A percentile compares a stretch with the other conserved stretches of the same genome.
These are phyloP conservation scores for Kuraishia borneana DNA, from an alignment of 805 yeast species.

Conservation along the genomic window DNA sequence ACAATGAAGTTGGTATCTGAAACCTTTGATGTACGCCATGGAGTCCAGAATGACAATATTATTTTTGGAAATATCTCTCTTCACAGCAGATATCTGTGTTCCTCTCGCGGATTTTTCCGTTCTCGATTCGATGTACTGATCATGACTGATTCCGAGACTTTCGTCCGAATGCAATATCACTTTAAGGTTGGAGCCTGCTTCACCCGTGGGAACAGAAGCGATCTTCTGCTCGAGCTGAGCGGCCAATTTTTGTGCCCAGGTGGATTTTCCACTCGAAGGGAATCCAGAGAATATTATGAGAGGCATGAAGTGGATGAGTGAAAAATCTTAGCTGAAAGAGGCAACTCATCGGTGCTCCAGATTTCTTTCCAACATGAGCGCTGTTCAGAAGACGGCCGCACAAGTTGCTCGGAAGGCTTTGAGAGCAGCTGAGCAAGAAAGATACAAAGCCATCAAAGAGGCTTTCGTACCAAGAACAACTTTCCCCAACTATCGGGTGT, in stretches of 20 bases:
- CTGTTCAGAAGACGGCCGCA: conserved; percentile 10
- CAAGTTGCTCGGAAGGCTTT: too few relatives aligned
- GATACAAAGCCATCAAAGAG: not conserved
- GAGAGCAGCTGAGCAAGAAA: not conserved
- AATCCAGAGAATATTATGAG: conserved; percentile 72
- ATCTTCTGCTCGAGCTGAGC: conserved; percentile 35
- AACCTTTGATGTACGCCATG: conserved; percentile 85
- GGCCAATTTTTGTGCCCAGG: conserved; percentile 51
- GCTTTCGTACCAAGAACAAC: conserved; percentile 52
- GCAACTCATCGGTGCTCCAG: not conserved
- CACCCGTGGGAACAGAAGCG: conserved; percentile 23
- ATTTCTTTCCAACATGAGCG: not conserved
- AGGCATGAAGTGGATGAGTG: conserved; percentile 47
- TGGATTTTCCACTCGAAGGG: conserved; percentile 79
- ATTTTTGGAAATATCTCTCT: conserved; percentile 58
- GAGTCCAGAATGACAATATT: conserved; percentile 80
- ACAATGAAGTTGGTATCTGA: conserved; percentile 86
- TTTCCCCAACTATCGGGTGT: conserved; percentile 68
- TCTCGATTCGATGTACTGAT: conserved; percentile 57
- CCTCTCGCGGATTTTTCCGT: conserved; percentile 79
- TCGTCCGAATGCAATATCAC: conserved; percentile 73
- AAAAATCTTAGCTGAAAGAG: conserved; percentile 7
- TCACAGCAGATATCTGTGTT: conserved; percentile 78
- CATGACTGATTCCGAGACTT: conserved; percentile 57
- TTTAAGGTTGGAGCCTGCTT: conserved; percentile 42